Conservation (phyloP, 1,284 basidiomycete species). For the Peniophora sp. region DNA sequence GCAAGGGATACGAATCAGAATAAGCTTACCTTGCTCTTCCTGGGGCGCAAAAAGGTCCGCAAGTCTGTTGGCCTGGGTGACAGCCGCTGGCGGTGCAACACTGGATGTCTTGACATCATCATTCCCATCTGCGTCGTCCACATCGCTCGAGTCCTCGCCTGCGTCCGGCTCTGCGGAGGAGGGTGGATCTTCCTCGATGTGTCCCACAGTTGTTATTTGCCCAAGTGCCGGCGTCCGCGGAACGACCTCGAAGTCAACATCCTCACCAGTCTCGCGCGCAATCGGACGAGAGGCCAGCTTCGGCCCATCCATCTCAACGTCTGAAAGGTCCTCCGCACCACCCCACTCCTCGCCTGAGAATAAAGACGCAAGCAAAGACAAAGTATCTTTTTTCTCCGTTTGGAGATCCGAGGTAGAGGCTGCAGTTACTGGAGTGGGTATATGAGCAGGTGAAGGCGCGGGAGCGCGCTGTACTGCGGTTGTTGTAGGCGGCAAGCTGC, state of each 20-base stretch:
- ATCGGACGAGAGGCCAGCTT: slow-evolving; percentile 13
- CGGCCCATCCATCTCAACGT: slow-evolving; percentile 38
- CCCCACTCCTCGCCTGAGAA: slow-evolving; percentile 48
- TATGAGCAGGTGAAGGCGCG: background rate
- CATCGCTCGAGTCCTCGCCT: background rate
- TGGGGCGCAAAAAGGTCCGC: slow-evolving; percentile 66
- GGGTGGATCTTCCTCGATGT: slow-evolving; percentile 2
- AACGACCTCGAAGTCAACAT: slow-evolving; percentile 31
- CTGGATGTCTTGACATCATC: slow-evolving; percentile 10
- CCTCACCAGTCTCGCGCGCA: slow-evolving; percentile 8
- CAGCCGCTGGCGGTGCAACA: background rate
- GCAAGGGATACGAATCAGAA: background rate
- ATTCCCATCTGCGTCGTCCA: slow-evolving; percentile 10
- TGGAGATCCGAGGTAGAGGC: slow-evolving; percentile 25
- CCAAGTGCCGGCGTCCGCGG: slow-evolving; percentile 16
- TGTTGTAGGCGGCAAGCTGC: slow-evolving; percentile 2
- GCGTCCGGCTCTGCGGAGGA: background rate
- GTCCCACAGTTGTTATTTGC: background rate
- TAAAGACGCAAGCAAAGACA: slow-evolving; percentile 43
- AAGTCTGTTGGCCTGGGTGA: slow-evolving; percentile 26
- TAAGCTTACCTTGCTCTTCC: slow-evolving; percentile 57
- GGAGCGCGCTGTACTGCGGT: background rate
- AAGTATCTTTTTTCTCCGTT: slow-evolving; percentile 36
- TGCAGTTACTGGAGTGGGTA: slow-evolving; percentile 4
- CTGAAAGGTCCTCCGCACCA: slow-evolving; percentile 44